phyloP scores from a whole-genome alignment of 2,329 filamentous ascomycete species.

The Kalaharituber pfeilii region DNA sequence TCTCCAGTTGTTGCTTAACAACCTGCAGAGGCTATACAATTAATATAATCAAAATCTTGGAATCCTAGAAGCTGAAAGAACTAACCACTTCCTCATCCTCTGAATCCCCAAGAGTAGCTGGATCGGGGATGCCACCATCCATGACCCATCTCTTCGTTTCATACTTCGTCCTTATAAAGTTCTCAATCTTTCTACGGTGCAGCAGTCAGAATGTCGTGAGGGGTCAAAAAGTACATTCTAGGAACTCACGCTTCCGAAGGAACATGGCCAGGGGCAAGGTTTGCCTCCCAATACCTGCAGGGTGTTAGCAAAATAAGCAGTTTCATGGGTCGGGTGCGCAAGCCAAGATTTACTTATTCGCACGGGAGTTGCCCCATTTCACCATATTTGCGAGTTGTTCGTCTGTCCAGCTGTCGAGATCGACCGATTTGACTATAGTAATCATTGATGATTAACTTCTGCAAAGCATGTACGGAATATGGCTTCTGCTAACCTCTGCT shows the following conservation, averaged over 20 bases:
- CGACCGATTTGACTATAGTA: conserved; percentile 81
- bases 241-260: conserved; percentile 62
- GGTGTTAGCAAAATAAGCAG: not conserved
- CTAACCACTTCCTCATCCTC: conserved; percentile 55
- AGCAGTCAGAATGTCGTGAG: conserved; percentile 5
- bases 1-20: conserved; percentile 51
- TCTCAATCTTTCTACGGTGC: conserved; percentile 66
- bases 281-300: conserved; percentile 72
- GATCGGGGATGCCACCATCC: conserved; percentile 88
- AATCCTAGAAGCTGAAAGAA: conserved; percentile 30
- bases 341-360: conserved; percentile 54
- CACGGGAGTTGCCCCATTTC: conserved; percentile 87
- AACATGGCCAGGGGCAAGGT: conserved; percentile 74
- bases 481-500: conserved; percentile 39
- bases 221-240: not conserved
- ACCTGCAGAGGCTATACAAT: conserved; percentile 41
- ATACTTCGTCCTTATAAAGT: conserved; percentile 98
- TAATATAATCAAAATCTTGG: conserved; percentile 22
- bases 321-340: not conserved
- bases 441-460: not conserved
- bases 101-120: conserved; percentile 64
- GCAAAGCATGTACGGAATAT: conserved; percentile 3
- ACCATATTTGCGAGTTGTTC: conserved; percentile 89
- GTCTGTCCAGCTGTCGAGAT: conserved; percentile 96
- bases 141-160: conserved; percentile 99